These are phyloP conservation scores for Fusarium sp. DNA, from an alignment of 2,329 filamentous ascomycete species.

Conservation along the genomic window DNA sequence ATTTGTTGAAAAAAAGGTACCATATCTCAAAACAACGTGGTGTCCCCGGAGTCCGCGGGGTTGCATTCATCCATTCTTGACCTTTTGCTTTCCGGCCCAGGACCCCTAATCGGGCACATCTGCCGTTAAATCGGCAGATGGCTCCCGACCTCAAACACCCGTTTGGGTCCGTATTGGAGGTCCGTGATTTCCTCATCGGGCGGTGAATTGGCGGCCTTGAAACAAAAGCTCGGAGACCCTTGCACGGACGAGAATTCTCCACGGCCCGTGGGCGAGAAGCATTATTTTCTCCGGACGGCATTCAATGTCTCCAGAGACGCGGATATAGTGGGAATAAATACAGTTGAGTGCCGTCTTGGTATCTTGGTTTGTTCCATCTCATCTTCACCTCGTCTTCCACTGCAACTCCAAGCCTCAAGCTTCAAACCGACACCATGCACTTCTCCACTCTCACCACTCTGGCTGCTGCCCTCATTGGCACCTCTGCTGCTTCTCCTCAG, in stretches of 20 bases:
- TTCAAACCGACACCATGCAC: slow-evolving; percentile 12
- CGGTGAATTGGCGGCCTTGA: not conserved
- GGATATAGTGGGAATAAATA: slow-evolving; percentile 7
- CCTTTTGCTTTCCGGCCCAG: not conserved
- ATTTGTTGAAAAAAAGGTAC: not conserved
- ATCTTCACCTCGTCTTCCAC: not conserved
- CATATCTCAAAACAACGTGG: not conserved
- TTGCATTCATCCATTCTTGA: not conserved
- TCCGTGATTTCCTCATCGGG: slow-evolving; percentile 12
- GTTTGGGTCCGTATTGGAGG: not conserved
- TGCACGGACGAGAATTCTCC: slow-evolving; percentile 16
- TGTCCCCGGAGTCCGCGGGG: not conserved
- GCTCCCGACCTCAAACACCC: not conserved
- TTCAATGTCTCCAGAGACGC: not conserved
- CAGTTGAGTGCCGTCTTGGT: not conserved
- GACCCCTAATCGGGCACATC: slow-evolving; percentile 1
- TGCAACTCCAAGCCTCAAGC: not conserved
- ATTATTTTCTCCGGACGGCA: not conserved
- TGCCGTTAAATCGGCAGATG: not conserved
- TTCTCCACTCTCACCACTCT: slow-evolving; percentile 24
- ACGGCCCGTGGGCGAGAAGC: slow-evolving; percentile 6
- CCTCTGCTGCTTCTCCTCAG: slow-evolving; percentile 15
- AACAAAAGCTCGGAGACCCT: not conserved
- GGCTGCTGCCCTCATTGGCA: slow-evolving; percentile 24
- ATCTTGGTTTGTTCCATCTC: not conserved